Percentiles rank a stretch among this genome's conserved stretches.
Conservation (phyloP, 192 early-diverging fungal genomes). For the Pecoramyces ruminantium region DNA sequence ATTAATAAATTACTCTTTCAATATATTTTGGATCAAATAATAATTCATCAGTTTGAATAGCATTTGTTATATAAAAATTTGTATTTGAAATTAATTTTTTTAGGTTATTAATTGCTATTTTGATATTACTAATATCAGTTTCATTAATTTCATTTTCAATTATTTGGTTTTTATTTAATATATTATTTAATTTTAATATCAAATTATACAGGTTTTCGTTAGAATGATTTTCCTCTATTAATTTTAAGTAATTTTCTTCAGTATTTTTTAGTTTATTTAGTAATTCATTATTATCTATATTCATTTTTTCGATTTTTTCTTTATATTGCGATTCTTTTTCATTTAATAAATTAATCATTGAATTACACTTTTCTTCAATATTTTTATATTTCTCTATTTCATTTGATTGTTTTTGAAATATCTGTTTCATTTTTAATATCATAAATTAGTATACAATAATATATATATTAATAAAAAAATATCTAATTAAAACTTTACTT, state of each 20-base stretch:
- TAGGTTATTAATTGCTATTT: neutral
- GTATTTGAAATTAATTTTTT: neutral
- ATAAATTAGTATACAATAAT: too few species aligned
- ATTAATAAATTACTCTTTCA: neutral
- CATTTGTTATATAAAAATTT: neutral
- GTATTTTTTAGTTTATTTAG: neutral
- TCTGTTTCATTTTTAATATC: neutral
- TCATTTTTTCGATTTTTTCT: neutral
- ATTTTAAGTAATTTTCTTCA: neutral
- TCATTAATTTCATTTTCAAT: neutral
- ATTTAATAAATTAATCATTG: neutral
- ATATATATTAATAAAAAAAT: too few species aligned
- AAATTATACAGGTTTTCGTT: neutral
- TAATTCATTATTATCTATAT: neutral
- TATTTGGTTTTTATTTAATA: neutral
- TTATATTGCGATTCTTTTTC: neutral
- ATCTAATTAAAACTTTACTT: neutral
- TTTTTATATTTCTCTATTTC: neutral
- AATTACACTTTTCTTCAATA: neutral
- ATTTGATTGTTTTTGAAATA: neutral
- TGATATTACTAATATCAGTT: neutral
- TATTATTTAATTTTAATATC: neutral
- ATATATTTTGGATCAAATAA: neutral
- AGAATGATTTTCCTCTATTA: neutral
- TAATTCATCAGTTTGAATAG: neutral